Evolutionary conservation across 192 early-diverging fungal species (phyloP).

Genomic region (Geranomyces variabilis): DNA sequence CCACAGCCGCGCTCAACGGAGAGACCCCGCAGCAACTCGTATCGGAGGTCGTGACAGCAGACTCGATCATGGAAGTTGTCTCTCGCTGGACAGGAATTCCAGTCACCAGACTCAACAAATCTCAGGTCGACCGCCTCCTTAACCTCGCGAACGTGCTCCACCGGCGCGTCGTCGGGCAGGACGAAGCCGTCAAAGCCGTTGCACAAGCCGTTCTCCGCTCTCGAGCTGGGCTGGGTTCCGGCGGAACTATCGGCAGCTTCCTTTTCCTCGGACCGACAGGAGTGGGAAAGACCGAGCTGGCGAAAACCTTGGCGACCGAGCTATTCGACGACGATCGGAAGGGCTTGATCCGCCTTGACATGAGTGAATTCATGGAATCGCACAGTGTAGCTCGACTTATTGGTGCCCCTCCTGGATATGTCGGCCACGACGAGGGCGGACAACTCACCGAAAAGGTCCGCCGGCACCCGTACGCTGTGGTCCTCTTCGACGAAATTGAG

Average conservation of each 20-base stretch:
- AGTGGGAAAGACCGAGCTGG: constrained; percentile 82
- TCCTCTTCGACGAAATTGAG: constrained; percentile 98
- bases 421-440: constrained; percentile 96
- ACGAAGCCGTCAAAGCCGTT: constrained; percentile 87
- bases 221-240: constrained; percentile 84
- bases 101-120: constrained; percentile 82
- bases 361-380: constrained; percentile 97
- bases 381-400: constrained; percentile 89
- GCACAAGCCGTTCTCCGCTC: constrained; percentile 87
- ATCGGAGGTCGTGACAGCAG: constrained; percentile 84
- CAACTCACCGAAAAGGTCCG: constrained; percentile 95
- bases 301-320: constrained; percentile 67
- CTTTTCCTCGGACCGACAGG: constrained; percentile 97
- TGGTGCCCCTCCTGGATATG: constrained; percentile 94
- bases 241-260: constrained; percentile 84
- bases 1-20: constrained; percentile 40
- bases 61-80: constrained; percentile 94
- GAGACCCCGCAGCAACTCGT: constrained; percentile 58
- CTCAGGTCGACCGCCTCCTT: constrained; percentile 84
- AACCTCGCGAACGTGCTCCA: constrained; percentile 74
- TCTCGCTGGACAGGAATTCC: constrained; percentile 97
- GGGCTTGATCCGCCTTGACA: constrained; percentile 94
- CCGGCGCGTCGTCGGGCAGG: constrained; percentile 90
- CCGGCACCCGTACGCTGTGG: constrained; percentile 86
- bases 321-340: constrained; percentile 98